Conservation (phyloP, 257 asterid genomes). For the Ocimum tenuiflorum region DNA sequence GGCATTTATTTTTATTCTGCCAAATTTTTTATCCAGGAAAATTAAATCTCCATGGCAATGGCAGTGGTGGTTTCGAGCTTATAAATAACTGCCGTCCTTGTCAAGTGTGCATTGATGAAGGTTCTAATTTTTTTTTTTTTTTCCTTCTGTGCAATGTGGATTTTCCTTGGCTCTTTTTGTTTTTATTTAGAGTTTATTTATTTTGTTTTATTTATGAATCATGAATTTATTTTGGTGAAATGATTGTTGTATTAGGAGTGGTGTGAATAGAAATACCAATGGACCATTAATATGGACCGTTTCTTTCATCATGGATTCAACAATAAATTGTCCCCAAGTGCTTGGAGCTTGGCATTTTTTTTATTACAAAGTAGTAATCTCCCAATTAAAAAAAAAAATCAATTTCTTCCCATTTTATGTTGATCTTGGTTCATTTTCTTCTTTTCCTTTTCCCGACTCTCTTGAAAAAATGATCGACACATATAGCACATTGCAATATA, state of each 20-base stretch:
- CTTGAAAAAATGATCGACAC: no score
- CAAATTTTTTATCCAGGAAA: not conserved
- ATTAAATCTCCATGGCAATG: conserved; percentile 1
- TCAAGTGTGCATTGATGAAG: conserved; percentile 21
- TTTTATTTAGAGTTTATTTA: not conserved
- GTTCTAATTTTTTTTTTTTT: conserved; percentile 12
- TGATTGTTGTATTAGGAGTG: conserved; percentile 23
- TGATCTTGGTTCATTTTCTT: no score
- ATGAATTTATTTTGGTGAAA: conserved; percentile 17
- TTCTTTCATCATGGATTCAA: conserved; percentile 9
- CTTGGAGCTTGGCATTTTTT: not conserved
- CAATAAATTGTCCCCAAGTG: conserved; percentile 15
- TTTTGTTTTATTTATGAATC: not conserved
- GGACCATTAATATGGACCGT: conserved; percentile 30
- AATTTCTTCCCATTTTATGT: no score
- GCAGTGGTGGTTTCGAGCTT: conserved; percentile 6
- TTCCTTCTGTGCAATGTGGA: not conserved
- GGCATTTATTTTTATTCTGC: conserved; percentile 25
- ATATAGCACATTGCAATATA: no score
- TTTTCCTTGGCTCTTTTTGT: not conserved
- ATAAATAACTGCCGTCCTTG: conserved; percentile 12
- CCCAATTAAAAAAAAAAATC: no score
- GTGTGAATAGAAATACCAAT: conserved; percentile 10
- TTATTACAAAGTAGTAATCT: no score
- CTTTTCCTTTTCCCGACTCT: no score